Evolutionary conservation across 805 yeast genomes (phyloP), one percentile per base, ranked within the genome.

Genomic region (Ogataea sp.): DNA sequence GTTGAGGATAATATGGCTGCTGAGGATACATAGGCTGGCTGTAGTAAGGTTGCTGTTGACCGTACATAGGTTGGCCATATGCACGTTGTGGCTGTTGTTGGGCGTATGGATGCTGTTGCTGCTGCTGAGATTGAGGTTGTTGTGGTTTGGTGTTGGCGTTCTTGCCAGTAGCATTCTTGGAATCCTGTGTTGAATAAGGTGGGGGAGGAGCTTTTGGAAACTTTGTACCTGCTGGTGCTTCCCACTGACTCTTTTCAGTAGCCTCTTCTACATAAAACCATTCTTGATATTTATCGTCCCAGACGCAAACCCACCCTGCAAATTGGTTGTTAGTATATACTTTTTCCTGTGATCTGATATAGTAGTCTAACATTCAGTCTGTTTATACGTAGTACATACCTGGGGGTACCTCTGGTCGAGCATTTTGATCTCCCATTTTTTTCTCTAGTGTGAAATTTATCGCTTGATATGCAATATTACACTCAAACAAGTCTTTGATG

Each of bases 171-270:
- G 17, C 28, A 20, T 29, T 31, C 30, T 32, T 32, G 16, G 38
- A 18, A 29, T 18, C 40, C 20, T 38, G 34, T 29, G 34, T 43
- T 9, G 48, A 31, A 34, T 52, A 50, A 14, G 80, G 79, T 2
- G 68, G 66, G 3, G 52, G 58, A 8, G 50, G 61, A 4, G 42
- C 50, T 4, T 45, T 39, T 9, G 63, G 58, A 55, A 73, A 71
- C 2, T 48, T 55, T 0, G 85, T 75, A 1, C 82, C 82, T 10
- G 44, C 42, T 14, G 96, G 97, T 13, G 79, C 76, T 39, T 85
- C 95, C 97, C 97, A 90, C 59, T 88, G 96, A 0, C 96, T 85
- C 48, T 75, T 66, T 43, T 83, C 81, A 13, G 85, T 74, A 14
- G 68, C 52, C 46, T 83, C 62, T 50, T 87, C 68, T n/a, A 90